Percentiles rank a stretch among this genome's conserved stretches.
Evolutionary conservation across 345 rosid genomes (phyloP).

Genomic region (Murraya koenigii): DNA sequence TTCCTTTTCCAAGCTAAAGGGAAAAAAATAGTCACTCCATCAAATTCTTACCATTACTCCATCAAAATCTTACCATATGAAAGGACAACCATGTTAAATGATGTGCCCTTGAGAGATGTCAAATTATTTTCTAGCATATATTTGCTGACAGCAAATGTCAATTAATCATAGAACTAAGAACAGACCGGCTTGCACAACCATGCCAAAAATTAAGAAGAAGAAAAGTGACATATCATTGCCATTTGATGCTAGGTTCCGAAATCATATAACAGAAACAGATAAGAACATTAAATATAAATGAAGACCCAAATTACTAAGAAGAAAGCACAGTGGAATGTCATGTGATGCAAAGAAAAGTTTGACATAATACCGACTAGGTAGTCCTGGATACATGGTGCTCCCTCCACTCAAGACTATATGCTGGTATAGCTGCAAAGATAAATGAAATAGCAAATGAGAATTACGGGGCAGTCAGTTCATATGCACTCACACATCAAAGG

Average conservation of each 20-base stretch:
- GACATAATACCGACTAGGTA: slow-evolving; percentile 83
- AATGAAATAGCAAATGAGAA: slow-evolving; percentile 13
- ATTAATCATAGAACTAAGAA: background rate
- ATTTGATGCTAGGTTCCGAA: background rate
- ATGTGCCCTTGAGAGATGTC: slow-evolving; percentile 1
- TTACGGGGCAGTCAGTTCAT: background rate
- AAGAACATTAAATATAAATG: background rate
- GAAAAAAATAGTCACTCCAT: slow-evolving; percentile 18
- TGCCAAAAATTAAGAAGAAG: background rate
- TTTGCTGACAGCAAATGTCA: background rate
- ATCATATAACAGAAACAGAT: background rate
- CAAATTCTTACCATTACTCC: background rate
- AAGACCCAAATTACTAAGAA: background rate
- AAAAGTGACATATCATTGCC: background rate
- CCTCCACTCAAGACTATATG: slow-evolving; percentile 99
- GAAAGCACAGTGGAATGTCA: background rate
- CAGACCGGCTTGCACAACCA: background rate
- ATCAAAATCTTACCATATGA: background rate
- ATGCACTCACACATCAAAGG: background rate
- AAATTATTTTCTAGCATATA: background rate
- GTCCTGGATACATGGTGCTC: slow-evolving; percentile 99
- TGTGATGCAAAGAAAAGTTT: background rate
- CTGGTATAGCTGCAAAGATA: slow-evolving; percentile 76
- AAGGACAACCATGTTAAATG: slow-evolving; percentile 2
- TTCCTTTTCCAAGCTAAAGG: slow-evolving; percentile 86